These are phyloP conservation scores for Suzukiozyma palmioleophila DNA, from an alignment of 1,139 yeast genomes.

Conservation along the genomic window DNA sequence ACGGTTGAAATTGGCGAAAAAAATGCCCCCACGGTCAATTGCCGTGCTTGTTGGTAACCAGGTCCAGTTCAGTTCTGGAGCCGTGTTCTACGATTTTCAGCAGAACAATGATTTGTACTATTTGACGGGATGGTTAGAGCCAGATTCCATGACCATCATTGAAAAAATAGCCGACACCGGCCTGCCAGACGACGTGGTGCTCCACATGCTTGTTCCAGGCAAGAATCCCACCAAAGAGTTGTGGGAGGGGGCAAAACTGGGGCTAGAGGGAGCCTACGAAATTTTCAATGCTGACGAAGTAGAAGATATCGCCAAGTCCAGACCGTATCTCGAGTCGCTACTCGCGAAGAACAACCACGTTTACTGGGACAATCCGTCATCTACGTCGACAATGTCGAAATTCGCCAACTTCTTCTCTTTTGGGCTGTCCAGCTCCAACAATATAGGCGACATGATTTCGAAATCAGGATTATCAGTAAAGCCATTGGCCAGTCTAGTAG, in stretches of 20 bases:
- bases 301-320: constrained; percentile 43
- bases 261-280: constrained; percentile 75
- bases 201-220: constrained; percentile 87
- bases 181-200: constrained; percentile 47
- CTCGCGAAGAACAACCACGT: constrained; percentile 45
- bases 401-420: constrained; percentile 14
- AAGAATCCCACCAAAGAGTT: constrained; percentile 70
- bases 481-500: constrained; percentile 46
- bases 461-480: constrained; percentile 31
- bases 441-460: constrained; percentile 18
- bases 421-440: constrained; percentile 8
- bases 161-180: constrained; percentile 52
- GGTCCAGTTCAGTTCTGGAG: constrained; percentile 77
- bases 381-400: constrained; percentile 3
- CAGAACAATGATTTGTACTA: constrained; percentile 88
- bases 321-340: constrained; percentile 41
- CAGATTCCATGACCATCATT: constrained; percentile 72
- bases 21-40: constrained; percentile 60
- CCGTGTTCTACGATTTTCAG: constrained; percentile 87
- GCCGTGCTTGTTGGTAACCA: constrained; percentile 73
- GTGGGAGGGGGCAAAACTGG: constrained; percentile 95
- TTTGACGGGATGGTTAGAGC: constrained; percentile 91
- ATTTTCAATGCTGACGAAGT: constrained; percentile 85
- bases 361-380: constrained; percentile 39
- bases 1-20: constrained; percentile 51